Base-by-base conservation (phyloP, 2,329 filamentous ascomycete genomes). In the Exophiala dermatitidis region DNA sequence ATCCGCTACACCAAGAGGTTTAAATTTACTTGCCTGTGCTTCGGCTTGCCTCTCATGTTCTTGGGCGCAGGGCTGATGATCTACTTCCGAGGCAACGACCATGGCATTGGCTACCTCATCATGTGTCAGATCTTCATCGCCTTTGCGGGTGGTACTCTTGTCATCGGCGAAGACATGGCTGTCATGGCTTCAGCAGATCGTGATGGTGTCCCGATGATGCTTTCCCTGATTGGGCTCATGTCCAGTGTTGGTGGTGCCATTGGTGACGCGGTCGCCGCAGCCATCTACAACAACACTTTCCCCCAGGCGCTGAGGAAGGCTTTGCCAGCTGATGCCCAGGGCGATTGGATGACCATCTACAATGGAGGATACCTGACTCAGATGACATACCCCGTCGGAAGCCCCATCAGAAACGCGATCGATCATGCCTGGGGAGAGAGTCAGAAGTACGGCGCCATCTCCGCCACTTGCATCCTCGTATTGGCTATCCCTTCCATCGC, bases 111-210 rank as follows among this genome's bases (percentile, higher is more conserved):
- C 5, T 77, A 74, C 59, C 67, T 81, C 19, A 63, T 79, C 66
- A 73, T 78, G 70, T 75, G 72, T 54, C 76, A 79, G 60, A 71
- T 79, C 55, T 71, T 80, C 60, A 74, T 78, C 54, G 74, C 76
- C 29, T 65, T 77, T 54, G 71, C 70, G n/a, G 76, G 75, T 7
- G 73, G 73, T 54, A 74, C 74, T 36, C 69, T 78, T 10, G 71
- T 78, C 44, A 72, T 78, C 57, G 71, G 72, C 58, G 69, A 77
- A 60, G 75, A 83, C 59, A 74, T 83, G 47, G 77, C 79, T 7
- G 74, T 82, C 41, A 76, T 82, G 64, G 72, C 76, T 1, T 72
- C 75, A 2, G 74, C 75, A 0, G 71, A 71, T 2, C 57, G 56
- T 19, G 78, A 82, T 53, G 69, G 78, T 52, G 71, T 79, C 56